Evolutionary conservation across 2,329 filamentous ascomycete species (phyloP).

Genomic region (Pseudofabraea citricarpa): DNA sequence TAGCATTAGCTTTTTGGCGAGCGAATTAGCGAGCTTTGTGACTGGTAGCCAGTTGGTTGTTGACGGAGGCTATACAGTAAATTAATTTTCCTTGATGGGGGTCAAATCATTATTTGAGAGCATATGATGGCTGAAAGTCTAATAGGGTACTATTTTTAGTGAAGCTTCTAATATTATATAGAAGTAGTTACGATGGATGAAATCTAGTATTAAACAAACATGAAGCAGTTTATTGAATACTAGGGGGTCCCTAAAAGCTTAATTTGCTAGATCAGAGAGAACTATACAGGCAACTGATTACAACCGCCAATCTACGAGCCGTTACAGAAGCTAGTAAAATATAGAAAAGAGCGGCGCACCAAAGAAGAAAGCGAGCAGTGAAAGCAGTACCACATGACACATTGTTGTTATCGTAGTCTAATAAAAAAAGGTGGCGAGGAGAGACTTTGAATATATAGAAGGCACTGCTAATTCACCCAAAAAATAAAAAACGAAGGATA

Average conservation of each 20-base stretch:
- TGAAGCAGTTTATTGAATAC: too few species aligned
- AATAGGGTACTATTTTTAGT: background rate
- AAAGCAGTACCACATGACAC: too few species aligned
- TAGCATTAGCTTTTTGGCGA: conserved; percentile 45
- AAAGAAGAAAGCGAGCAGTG: too few species aligned
- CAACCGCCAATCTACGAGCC: too few species aligned
- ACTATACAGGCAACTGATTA: too few species aligned
- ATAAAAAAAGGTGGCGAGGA: background rate
- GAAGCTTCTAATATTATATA: too few species aligned
- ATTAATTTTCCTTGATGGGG: conserved; percentile 1
- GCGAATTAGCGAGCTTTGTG: conserved; percentile 48
- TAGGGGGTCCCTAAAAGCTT: too few species aligned
- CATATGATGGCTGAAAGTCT: background rate
- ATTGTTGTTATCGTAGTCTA: background rate
- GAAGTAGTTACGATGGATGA: too few species aligned
- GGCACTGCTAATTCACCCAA: background rate
- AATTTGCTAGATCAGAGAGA: too few species aligned
- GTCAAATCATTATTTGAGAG: background rate
- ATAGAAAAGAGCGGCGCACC: too few species aligned
- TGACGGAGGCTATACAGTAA: conserved; percentile 38
- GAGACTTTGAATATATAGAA: background rate
- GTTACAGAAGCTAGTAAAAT: background rate
- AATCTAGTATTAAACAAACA: too few species aligned
- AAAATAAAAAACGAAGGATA: background rate
- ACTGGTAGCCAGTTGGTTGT: conserved; percentile 41